Percentiles rank a stretch among this genome's conserved stretches.
phyloP scores from a whole-genome alignment of 2,329 filamentous ascomycete genomes.

The Alternaria dauci region DNA sequence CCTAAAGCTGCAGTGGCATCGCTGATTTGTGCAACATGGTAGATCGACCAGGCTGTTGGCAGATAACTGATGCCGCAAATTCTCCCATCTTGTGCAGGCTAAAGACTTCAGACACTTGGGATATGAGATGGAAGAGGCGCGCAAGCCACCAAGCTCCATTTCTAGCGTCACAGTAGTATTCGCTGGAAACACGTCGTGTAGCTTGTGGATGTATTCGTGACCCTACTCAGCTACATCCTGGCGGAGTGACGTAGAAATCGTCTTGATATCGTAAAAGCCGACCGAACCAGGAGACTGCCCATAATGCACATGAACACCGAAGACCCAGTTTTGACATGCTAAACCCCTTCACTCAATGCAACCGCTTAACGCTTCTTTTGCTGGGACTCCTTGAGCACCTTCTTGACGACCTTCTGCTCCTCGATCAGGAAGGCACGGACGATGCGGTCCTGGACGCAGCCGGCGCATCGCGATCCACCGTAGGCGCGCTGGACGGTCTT shows the following conservation, averaged over 20 bases:
- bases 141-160: slow-evolving; percentile 2
- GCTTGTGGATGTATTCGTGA: slow-evolving; percentile 47
- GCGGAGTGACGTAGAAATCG: slow-evolving; percentile 48
- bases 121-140: slow-evolving; percentile 3
- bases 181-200: slow-evolving; percentile 18
- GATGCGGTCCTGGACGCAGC: slow-evolving; percentile 98
- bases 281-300: slow-evolving; percentile 51
- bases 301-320: slow-evolving; percentile 55
- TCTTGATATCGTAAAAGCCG: slow-evolving; percentile 50
- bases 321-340: slow-evolving; percentile 50
- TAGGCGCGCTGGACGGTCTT: slow-evolving; percentile 99
- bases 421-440: slow-evolving; percentile 99
- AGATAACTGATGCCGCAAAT: background rate
- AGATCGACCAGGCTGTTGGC: background rate
- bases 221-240: slow-evolving; percentile 48
- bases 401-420: slow-evolving; percentile 99
- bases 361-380: slow-evolving; percentile 69
- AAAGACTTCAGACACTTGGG: background rate
- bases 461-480: slow-evolving; percentile 94
- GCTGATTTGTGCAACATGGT: background rate
- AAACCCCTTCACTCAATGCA: slow-evolving; percentile 37
- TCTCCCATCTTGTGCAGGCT: background rate
- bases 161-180: slow-evolving; percentile 9
- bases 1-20: background rate
- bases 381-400: slow-evolving; percentile 98